Evolutionary conservation across 129 eudicot species (phyloP), one percentile per base, ranked within the genome.

Genomic region (Arctium lappa): DNA sequence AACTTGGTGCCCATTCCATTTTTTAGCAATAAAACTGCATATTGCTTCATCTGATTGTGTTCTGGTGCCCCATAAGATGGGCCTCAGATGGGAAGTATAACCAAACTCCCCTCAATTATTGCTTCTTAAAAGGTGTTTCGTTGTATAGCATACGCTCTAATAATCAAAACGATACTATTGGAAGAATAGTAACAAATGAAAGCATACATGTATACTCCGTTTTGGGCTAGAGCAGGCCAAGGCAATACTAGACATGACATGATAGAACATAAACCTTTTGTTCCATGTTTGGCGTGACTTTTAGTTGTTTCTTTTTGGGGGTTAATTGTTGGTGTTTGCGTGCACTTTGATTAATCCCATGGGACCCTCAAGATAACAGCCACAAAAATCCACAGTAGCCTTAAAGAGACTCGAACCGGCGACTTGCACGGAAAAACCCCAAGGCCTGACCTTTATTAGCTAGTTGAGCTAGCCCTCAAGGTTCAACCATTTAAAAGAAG

Each of bases 11-110:
- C 34, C 44, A 72, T 84, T 73, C 60, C 79, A n/a, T 72, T 78
- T 78, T 8, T 72, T 11, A 22, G 72, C 70, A 65, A 42, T 66
- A 42, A 32, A 65, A 82, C 46, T 72, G 72, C 18, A 70, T 46
- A 50, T 72, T 13, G 16, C 72, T 72, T 80, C 78, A 73, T 62
- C 74, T 7, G 9, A 30, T 27, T 48, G 2, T 72, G 27, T 69
- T 69, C 9, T 48, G 32, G 31, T 0, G 15, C 11, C 71, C 15
- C 6, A 6, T 6, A 18, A 53, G 65, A 56, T 56, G 79, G 73
- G 62, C 72, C 79, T 36, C 11, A 74, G 79, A 81, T 74, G 74
- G 66, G 75, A 81, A 40, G 80, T 74, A 62, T 69, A 46, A 82
- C 44, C 69, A 32, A 74, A 74, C 34, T 82, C 12, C 36, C 16